These are phyloP conservation scores for Vanilla planifolia DNA, from an alignment of 106 monocot species.

Conservation along the genomic window DNA sequence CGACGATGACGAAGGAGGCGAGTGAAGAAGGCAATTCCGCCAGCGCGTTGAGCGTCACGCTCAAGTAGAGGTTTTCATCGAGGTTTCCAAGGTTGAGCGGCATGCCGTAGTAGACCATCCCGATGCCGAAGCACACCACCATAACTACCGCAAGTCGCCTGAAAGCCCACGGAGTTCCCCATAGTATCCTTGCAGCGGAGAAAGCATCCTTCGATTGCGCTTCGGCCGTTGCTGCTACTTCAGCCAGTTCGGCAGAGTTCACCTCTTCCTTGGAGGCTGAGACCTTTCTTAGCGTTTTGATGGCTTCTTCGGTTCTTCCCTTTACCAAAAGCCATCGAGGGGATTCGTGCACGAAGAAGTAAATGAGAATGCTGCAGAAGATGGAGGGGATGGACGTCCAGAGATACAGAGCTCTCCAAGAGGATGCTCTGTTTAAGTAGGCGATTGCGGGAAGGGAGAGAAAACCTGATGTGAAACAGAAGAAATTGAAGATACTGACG, in stretches of 20 bases:
- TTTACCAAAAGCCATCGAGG: slow-evolving; percentile 63
- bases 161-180: slow-evolving; percentile 45
- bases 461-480: slow-evolving; percentile 82
- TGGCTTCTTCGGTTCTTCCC: slow-evolving; percentile 47
- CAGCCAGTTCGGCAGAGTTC: slow-evolving; percentile 14
- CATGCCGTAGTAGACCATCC: slow-evolving; percentile 80
- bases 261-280: slow-evolving; percentile 17
- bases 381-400: slow-evolving; percentile 45
- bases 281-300: slow-evolving; percentile 34
- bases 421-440: slow-evolving; percentile 28
- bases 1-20: slow-evolving; percentile 30
- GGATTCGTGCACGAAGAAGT: slow-evolving; percentile 62
- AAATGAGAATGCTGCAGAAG: slow-evolving; percentile 39
- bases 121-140: slow-evolving; percentile 46
- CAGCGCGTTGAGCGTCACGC: slow-evolving; percentile 60
- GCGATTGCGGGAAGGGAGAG: slow-evolving; percentile 66
- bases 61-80: slow-evolving; percentile 54
- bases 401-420: slow-evolving; percentile 61
- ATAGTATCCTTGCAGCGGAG: slow-evolving; percentile 34
- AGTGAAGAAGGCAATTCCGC: slow-evolving; percentile 64
- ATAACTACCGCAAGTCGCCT: slow-evolving; percentile 46
- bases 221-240: slow-evolving; percentile 13
- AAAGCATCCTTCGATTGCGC: slow-evolving; percentile 17
- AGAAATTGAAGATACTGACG: slow-evolving; percentile 74
- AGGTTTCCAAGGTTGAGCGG: slow-evolving; percentile 59